These are phyloP conservation scores for Datisca glomerata DNA, from an alignment of 306 rosid genomes.

Conservation along the genomic window DNA sequence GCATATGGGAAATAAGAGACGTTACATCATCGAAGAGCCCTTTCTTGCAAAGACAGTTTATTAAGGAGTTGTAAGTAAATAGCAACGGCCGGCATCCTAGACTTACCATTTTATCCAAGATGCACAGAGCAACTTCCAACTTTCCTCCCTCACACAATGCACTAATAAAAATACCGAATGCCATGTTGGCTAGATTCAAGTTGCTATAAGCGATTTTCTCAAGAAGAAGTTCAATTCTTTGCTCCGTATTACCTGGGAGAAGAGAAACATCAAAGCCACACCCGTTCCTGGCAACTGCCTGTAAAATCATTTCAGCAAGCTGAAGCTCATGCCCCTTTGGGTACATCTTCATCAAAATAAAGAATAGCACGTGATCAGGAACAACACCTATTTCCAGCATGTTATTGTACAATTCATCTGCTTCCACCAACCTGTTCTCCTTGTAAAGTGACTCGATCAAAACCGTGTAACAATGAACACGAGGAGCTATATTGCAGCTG, in stretches of 20 bases:
- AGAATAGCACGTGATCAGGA: constrained; percentile 38
- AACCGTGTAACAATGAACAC: constrained; percentile 27
- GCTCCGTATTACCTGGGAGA: constrained; percentile 13
- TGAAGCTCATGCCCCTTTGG: constrained; percentile 20
- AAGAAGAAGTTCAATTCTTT: constrained; percentile 22
- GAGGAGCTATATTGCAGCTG: constrained; percentile 17
- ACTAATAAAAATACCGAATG: constrained; percentile 15
- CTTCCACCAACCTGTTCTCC: constrained; percentile 19
- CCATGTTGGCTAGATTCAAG: constrained; percentile 22
- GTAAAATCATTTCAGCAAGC: constrained; percentile 23
- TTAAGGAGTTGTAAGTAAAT: constrained; percentile 29
- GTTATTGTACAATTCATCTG: constrained; percentile 12
- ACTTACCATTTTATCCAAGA: constrained; percentile 17
- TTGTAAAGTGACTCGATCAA: constrained; percentile 22
- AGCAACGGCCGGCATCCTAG: constrained; percentile 25
- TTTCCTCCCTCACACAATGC: constrained; percentile 26
- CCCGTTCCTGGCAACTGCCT: constrained; percentile 25
- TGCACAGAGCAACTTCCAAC: constrained; percentile 14
- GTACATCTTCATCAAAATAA: constrained; percentile 17
- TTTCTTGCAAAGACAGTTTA: constrained; percentile 24
- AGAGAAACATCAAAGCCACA: constrained; percentile 24
- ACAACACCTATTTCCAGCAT: constrained; percentile 22
- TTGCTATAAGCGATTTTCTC: constrained; percentile 18
- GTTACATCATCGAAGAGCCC: constrained; percentile 22
- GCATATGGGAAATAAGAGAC: constrained; percentile 22